Evolutionary conservation across 495 filamentous ascomycete genomes (phyloP), one percentile per base, ranked within the genome.

Genomic region (Neurospora pannonica): DNA sequence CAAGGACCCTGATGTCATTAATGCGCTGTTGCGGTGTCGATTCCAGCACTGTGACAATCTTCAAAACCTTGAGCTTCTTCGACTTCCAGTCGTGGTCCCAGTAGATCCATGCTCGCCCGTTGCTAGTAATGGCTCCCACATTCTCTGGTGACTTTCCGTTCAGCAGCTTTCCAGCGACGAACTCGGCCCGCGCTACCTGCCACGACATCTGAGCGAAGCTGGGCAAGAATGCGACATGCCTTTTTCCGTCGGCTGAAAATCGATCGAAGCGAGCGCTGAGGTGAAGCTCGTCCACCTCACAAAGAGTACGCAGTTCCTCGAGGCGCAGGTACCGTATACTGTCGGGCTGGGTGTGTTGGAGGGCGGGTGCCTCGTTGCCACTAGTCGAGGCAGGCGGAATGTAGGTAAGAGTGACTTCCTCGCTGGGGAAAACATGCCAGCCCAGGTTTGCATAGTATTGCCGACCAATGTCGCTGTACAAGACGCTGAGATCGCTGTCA

Each of bases 391-490:
- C 38, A 67, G 67, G 43, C n/a, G 74, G 74, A 21, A 79, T 70
- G 6, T 78, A 83, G 17, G 88, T 84, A 62, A 97, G 85, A n/a
- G 87, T 83, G 75, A 94, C 88, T 75, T 96, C 94, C 31, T 87
- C 84, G 46, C 92, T 94, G 4, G 85, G 82, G 78, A 91, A 94
- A 0, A 90, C 85, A 38, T 87, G 79, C 94, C 94, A 97, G 28
- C 94, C 94, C 74, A 89, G 88, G 62, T 86, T 87, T 5, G 92
- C 86, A 82, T 97, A 98, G 82, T 95, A 97, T 28, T 83, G 83
- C 84, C 94, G 94, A 9, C 95, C 95, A 79, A 97, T 97, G 81
- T 97, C 94, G 21, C 94, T 97, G 83, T 90, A 98, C 31, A 98
- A 81, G 13, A 93, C 88, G 13, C 90, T 90, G 81, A 91, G 93